Conservation (phyloP, 495 filamentous ascomycete species). For the Neurospora tetraspora region DNA sequence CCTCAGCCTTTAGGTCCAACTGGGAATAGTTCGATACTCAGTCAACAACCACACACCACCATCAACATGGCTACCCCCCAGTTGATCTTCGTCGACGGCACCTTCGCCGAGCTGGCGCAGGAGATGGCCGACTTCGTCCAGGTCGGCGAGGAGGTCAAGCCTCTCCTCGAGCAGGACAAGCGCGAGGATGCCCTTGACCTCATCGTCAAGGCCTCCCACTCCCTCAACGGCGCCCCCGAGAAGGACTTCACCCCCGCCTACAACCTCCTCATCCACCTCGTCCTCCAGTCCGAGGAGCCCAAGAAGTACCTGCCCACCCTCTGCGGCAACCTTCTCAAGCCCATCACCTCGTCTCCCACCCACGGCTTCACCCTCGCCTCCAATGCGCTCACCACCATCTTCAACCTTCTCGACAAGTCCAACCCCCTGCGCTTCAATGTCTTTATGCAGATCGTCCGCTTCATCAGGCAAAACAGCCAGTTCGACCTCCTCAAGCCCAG, state of each 20-base stretch:
- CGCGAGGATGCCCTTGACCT: constrained; percentile 82
- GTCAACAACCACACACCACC: constrained; percentile 1
- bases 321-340: constrained; percentile 77
- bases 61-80: constrained; percentile 28
- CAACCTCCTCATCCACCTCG: constrained; percentile 89
- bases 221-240: constrained; percentile 75
- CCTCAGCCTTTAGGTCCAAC: background rate
- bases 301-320: constrained; percentile 78
- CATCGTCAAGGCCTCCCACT: constrained; percentile 62
- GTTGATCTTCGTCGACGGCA: constrained; percentile 77
- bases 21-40: constrained; percentile 1
- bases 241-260: constrained; percentile 92
- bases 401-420: constrained; percentile 75
- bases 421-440: constrained; percentile 81
- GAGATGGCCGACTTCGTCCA: constrained; percentile 81
- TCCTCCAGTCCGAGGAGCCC: constrained; percentile 70
- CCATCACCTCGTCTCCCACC: constrained; percentile 71
- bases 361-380: constrained; percentile 79
- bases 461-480: constrained; percentile 59
- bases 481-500: constrained; percentile 75
- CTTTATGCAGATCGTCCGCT: constrained; percentile 69
- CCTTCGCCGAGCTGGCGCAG: constrained; percentile 76
- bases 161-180: constrained; percentile 59
- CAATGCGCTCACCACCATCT: constrained; percentile 83
- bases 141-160: constrained; percentile 57